Conservation (phyloP, 345 rosid species). For the Eutrema japonicum region DNA sequence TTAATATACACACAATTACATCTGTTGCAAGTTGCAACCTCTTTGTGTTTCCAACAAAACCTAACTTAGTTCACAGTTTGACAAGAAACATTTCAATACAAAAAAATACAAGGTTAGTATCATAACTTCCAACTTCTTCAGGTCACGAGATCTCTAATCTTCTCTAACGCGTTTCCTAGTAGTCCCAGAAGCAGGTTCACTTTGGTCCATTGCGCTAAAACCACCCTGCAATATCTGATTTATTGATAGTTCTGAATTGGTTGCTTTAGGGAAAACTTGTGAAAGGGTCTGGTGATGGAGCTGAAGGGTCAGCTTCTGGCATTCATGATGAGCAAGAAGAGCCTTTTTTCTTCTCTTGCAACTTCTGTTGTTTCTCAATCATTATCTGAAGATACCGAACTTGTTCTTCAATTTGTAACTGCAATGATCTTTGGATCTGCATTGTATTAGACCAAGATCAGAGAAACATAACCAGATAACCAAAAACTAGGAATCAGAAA, state of each 20-base stretch:
- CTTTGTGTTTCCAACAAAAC: not conserved
- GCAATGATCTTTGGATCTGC: constrained; percentile 42
- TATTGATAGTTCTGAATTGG: constrained; percentile 34
- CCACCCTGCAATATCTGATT: constrained; percentile 19
- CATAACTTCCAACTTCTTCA: constrained; percentile 21
- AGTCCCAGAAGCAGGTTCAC: constrained; percentile 22
- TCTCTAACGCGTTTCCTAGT: constrained; percentile 47
- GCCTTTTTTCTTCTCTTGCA: constrained; percentile 42
- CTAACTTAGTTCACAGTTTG: not conserved
- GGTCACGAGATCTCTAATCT: constrained; percentile 37
- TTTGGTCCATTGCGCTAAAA: constrained; percentile 13
- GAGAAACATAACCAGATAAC: constrained; percentile 1
- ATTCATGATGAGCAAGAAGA: constrained; percentile 45
- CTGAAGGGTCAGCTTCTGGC: constrained; percentile 39
- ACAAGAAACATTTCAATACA: constrained; percentile 1
- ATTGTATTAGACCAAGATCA: constrained; percentile 11
- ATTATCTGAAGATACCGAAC: constrained; percentile 50
- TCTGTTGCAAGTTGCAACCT: not conserved
- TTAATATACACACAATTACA: not conserved
- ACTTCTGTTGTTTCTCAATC: constrained; percentile 71
- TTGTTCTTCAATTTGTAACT: constrained; percentile 43
- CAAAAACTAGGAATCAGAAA: not conserved
- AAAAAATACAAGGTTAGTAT: constrained; percentile 19
- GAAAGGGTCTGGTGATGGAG: constrained; percentile 24
- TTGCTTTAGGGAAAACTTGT: constrained; percentile 29